Conservation (phyloP, 768 basidiomycete species). For the Xerocomellus intermedius region DNA sequence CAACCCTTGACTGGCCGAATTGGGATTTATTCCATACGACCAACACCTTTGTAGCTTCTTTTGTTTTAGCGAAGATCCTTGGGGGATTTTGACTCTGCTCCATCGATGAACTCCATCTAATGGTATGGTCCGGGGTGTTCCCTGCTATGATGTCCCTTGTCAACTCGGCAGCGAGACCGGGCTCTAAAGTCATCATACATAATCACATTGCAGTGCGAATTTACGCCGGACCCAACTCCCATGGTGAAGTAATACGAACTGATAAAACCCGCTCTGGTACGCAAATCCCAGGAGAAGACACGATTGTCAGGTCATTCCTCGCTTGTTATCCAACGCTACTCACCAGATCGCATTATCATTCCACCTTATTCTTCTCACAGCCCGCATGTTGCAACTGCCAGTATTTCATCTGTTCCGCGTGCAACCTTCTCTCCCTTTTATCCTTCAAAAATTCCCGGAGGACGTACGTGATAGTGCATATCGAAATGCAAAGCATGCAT, state of each 20-base stretch:
- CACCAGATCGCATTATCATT: constrained; percentile 1
- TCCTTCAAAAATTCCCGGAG: constrained; percentile 17
- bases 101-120: neutral
- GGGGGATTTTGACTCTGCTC: too few species aligned
- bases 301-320: neutral
- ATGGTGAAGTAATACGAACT: neutral
- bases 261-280: neutral
- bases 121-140: neutral
- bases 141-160: neutral
- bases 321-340: neutral
- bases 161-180: neutral
- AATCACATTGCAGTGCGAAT: neutral
- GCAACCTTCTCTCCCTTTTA: constrained; percentile 16
- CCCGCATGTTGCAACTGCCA: neutral
- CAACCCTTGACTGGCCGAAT: neutral
- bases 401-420: constrained; percentile 17
- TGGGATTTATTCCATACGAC: neutral
- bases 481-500: constrained; percentile 13
- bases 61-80: too few species aligned
- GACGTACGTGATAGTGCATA: constrained; percentile 19
- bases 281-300: neutral
- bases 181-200: neutral
- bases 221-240: neutral
- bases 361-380: neutral
- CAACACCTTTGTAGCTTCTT: too few species aligned